These are phyloP conservation scores for Boletus insuetus DNA, from an alignment of 768 basidiomycete genomes.

Conservation along the genomic window DNA sequence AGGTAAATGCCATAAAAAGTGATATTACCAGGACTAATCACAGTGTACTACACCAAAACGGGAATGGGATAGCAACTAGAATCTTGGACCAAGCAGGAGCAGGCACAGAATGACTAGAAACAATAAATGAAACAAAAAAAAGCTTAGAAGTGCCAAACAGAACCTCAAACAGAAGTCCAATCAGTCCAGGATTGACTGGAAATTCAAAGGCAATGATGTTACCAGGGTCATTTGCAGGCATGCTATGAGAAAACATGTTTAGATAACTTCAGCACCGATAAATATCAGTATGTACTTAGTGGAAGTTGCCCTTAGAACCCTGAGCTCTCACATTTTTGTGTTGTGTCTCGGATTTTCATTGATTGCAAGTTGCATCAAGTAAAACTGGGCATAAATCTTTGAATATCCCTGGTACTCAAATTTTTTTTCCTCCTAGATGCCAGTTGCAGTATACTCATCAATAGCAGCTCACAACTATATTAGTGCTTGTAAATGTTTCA, in stretches of 20 bases:
- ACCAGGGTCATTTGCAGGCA: not conserved
- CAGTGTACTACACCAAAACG: too few relatives aligned
- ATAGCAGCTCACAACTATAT: not conserved
- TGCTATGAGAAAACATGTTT: not conserved
- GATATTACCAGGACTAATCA: not conserved
- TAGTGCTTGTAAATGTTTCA: too few relatives aligned
- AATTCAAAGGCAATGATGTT: not conserved
- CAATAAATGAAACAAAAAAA: too few relatives aligned
- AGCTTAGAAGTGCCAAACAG: too few relatives aligned
- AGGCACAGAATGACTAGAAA: not conserved
- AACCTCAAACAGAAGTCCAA: not conserved
- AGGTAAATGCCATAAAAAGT: not conserved
- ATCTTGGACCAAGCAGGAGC: not conserved
- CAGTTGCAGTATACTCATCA: not conserved
- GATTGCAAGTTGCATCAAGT: not conserved
- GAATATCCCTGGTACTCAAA: not conserved
- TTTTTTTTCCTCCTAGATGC: not conserved
- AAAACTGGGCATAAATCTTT: not conserved
- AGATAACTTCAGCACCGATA: not conserved
- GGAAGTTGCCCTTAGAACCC: not conserved
- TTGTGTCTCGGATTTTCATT: not conserved
- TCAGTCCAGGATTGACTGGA: not conserved
- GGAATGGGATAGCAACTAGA: too few relatives aligned
- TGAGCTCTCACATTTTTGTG: not conserved
- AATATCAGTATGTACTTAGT: too few relatives aligned